phyloP scores from a whole-genome alignment of 2,329 filamentous ascomycete species.

The Laburnicola sp. region DNA sequence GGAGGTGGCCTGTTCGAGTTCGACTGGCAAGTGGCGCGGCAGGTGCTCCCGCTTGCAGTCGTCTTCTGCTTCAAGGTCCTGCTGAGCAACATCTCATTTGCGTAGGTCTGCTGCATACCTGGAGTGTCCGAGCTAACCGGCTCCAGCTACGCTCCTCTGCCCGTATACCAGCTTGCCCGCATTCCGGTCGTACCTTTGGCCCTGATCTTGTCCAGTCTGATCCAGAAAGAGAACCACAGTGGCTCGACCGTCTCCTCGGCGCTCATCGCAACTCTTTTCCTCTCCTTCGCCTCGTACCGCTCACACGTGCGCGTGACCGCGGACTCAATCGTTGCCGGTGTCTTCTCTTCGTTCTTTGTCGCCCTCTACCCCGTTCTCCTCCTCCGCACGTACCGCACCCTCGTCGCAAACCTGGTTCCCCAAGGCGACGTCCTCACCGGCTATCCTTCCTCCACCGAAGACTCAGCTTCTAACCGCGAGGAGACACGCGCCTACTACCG shows the following conservation, averaged over 20 bases:
- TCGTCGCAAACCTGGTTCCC: conserved; percentile 51
- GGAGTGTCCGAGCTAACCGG: conserved; percentile 7
- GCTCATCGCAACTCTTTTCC: conserved; percentile 55
- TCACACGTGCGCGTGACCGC: conserved; percentile 54
- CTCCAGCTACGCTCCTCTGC: conserved; percentile 53
- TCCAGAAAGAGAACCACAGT: conserved; percentile 53
- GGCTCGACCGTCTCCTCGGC: conserved; percentile 55
- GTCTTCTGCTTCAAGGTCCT: conserved; percentile 56
- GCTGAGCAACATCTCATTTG: conserved; percentile 59
- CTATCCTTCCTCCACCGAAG: conserved; percentile 40
- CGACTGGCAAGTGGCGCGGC: conserved; percentile 51
- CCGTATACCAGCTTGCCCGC: conserved; percentile 57
- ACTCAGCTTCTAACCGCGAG: conserved; percentile 44
- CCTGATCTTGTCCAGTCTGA: conserved; percentile 53
- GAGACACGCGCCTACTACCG: conserved; percentile 57
- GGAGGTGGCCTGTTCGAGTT: conserved; percentile 60
- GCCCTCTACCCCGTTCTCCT: conserved; percentile 57
- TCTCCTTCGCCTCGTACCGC: conserved; percentile 54
- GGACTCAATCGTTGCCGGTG: conserved; percentile 56
- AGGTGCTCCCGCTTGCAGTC: conserved; percentile 54
- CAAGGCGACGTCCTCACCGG: conserved; percentile 50
- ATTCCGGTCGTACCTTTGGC: conserved; percentile 56
- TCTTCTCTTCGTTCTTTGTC: conserved; percentile 57
- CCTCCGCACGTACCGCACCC: conserved; percentile 53
- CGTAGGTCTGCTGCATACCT: conserved; percentile 40